A percentile compares a stretch with the other conserved stretches of the same genome.
Evolutionary conservation across 2,329 filamentous ascomycete species (phyloP).

Genomic region (Penicillium polonicum): DNA sequence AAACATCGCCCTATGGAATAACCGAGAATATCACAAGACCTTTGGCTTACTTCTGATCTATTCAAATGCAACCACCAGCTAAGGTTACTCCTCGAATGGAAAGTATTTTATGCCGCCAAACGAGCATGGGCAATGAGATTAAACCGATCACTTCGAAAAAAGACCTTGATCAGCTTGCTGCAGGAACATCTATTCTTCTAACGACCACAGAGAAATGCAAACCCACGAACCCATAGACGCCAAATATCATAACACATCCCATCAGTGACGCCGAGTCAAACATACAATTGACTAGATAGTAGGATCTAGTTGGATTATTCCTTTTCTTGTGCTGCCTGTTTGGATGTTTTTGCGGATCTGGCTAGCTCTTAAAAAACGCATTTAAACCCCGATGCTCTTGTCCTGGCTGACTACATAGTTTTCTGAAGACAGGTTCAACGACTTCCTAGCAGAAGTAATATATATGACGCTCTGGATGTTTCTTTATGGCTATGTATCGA

Average conservation of each 20-base stretch:
- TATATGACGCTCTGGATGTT: not conserved
- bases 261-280: not conserved
- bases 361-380: not conserved
- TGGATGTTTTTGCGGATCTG: not conserved
- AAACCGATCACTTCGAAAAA: not conserved
- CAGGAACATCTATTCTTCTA: not conserved
- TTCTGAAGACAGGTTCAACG: not conserved
- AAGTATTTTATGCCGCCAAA: not conserved
- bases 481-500: not conserved
- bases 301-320: not conserved
- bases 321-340: not conserved
- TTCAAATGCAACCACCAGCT: not conserved
- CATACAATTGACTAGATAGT: not conserved
- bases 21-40: not conserved
- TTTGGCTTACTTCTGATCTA: not conserved
- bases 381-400: not conserved
- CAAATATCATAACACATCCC: not conserved
- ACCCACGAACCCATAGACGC: not conserved
- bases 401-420: not conserved
- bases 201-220: not conserved
- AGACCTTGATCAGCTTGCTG: not conserved
- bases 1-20: not conserved
- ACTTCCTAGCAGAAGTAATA: not conserved
- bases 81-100: not conserved
- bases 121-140: not conserved